These are phyloP conservation scores for Astragalus membranaceus DNA, from an alignment of 306 rosid species.

Conservation along the genomic window DNA sequence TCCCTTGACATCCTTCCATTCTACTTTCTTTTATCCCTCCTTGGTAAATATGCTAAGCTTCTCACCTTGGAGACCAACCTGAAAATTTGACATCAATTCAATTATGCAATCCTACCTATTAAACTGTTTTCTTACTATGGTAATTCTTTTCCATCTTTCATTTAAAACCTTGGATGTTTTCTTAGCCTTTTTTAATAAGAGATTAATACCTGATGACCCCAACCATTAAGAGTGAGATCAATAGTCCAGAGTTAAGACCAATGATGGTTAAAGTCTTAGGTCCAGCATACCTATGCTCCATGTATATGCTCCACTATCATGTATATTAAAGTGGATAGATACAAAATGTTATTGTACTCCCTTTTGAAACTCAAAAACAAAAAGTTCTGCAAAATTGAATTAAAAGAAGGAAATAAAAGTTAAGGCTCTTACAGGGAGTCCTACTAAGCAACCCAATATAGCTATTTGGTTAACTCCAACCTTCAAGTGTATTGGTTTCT, in stretches of 20 bases:
- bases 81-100: too few relatives aligned
- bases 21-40: slow-evolving; percentile 51
- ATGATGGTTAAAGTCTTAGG: slow-evolving; percentile 56
- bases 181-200: neutral
- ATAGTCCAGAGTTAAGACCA: slow-evolving; percentile 69
- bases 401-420: neutral
- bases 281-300: slow-evolving; percentile 90
- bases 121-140: neutral
- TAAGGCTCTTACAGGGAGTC: too few relatives aligned
- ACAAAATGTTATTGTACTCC: neutral
- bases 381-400: neutral
- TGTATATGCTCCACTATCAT: slow-evolving; percentile 97
- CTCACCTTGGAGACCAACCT: slow-evolving; percentile 72
- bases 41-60: slow-evolving; percentile 35
- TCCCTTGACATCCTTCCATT: slow-evolving; percentile 42
- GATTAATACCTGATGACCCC: slow-evolving; percentile 72
- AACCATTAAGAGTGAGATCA: slow-evolving; percentile 57
- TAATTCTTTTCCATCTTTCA: too few relatives aligned
- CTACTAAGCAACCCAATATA: slow-evolving; percentile 53
- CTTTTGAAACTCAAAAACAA: neutral
- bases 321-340: slow-evolving; percentile 8
- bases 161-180: neutral
- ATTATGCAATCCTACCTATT: neutral
- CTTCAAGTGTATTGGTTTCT: slow-evolving; percentile 26
- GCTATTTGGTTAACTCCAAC: slow-evolving; percentile 55